Base-by-base conservation (phyloP, 106 monocot species). In the Iris macrosiphon region DNA sequence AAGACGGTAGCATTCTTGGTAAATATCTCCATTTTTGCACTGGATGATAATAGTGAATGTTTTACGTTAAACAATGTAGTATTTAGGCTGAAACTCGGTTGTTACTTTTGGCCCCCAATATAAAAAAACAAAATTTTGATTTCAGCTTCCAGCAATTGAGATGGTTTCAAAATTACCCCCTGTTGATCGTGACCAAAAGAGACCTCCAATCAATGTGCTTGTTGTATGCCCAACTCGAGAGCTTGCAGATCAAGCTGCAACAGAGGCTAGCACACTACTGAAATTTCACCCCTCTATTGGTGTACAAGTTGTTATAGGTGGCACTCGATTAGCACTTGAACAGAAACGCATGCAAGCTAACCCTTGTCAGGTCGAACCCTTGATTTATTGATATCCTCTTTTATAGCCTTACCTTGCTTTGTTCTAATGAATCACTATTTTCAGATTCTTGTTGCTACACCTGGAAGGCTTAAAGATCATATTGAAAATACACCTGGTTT, bases 1-100 rank as follows among this genome's bases (percentile, higher is more conserved):
- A 93, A 93, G 61, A 93, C 93, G 40, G 84, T 93, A 38, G 93
- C 87, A n/a, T 93, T 93, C 67, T 68, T 93, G 88, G 93, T 93
- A 68, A n/a, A 35, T 14, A 73, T 43, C 35, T 42, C 33, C 24
- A 11, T 6, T 6, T 4, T 35, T 35, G 34, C 34, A n/a, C n/a
- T n/a, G n/a, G n/a, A n/a, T n/a, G n/a, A n/a, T n/a, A n/a, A n/a
- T n/a, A n/a, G n/a, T n/a, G n/a, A n/a, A n/a, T n/a, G n/a, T n/a
- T n/a, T n/a, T n/a, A n/a, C n/a, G n/a, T n/a, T n/a, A n/a, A n/a
- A n/a, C n/a, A n/a, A n/a, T n/a, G n/a, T n/a, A n/a, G n/a, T n/a
- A n/a, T n/a, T n/a, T n/a, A n/a, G n/a, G n/a, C n/a, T n/a, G n/a
- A n/a, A n/a, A n/a, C n/a, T n/a, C n/a, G n/a, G n/a, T n/a, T n/a